These are phyloP conservation scores for Naganishia liquefaciens DNA, from an alignment of 1,284 basidiomycete species.

Conservation along the genomic window DNA sequence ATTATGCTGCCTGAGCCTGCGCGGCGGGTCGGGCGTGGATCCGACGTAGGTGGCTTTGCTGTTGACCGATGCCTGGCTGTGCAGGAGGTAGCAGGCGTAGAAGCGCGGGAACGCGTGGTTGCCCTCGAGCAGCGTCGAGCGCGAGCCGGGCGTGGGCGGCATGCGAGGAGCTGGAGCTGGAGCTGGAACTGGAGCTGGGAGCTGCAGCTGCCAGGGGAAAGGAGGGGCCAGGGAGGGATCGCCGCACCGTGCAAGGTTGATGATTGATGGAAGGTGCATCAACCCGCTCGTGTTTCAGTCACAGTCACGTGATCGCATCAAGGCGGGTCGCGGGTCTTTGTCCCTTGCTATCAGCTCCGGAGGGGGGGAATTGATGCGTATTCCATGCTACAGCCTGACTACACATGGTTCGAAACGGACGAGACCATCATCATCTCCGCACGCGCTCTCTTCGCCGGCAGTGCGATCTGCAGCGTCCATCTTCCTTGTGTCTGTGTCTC, in stretches of 20 bases:
- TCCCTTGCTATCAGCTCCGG: no score
- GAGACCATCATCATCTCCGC: no score
- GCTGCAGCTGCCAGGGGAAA: no score
- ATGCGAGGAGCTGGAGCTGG: background rate
- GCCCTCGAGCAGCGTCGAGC: slow-evolving; percentile 53
- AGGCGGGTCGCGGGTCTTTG: no score
- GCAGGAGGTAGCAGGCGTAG: slow-evolving; percentile 85
- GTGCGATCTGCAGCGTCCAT: no score
- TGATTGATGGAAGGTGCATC: background rate
- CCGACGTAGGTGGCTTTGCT: slow-evolving; percentile 69
- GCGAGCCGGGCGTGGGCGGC: slow-evolving; percentile 31
- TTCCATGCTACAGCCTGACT: no score
- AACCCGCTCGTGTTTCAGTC: background rate
- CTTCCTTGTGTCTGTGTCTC: no score
- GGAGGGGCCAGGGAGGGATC: background rate
- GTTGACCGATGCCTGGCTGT: slow-evolving; percentile 63
- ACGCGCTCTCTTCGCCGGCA: no score
- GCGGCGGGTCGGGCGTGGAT: slow-evolving; percentile 76
- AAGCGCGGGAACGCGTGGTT: slow-evolving; percentile 71
- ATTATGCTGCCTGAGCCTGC: slow-evolving; percentile 81
- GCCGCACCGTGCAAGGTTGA: no score
- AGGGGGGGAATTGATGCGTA: no score
- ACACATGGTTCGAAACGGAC: no score
- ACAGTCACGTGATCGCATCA: no score
- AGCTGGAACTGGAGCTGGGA: background rate